Percentiles rank a stretch among this genome's conserved stretches.
phyloP scores from a whole-genome alignment of 2,329 filamentous ascomycete species.

The Diplodia scrobiculata region DNA sequence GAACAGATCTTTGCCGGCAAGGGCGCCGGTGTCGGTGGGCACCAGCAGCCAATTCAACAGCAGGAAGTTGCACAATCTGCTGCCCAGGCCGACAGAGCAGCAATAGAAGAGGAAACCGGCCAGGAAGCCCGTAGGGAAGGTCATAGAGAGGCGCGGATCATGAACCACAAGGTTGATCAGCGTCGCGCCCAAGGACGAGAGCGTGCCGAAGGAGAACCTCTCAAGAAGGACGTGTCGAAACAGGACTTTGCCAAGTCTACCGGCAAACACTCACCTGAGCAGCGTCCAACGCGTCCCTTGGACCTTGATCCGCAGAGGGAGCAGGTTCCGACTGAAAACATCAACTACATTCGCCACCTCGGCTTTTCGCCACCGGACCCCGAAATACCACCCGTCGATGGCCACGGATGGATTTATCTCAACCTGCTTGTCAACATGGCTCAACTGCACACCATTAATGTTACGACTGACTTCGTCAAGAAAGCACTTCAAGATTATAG shows the following conservation, averaged over 20 bases:
- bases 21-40: constrained; percentile 46
- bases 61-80: constrained; percentile 61
- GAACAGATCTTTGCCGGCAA: constrained; percentile 83
- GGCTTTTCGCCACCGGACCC: constrained; percentile 64
- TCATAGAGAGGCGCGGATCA: constrained; percentile 51
- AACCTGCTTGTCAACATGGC: constrained; percentile 80
- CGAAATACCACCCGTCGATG: constrained; percentile 47
- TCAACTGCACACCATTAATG: constrained; percentile 81
- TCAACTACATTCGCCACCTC: constrained; percentile 76
- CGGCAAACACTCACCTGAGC: constrained; percentile 57
- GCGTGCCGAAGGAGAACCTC: background rate
- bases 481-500: constrained; percentile 70
- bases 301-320: constrained; percentile 78
- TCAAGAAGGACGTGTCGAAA: background rate
- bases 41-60: constrained; percentile 57
- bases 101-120: constrained; percentile 45
- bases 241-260: constrained; percentile 2
- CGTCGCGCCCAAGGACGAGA: background rate
- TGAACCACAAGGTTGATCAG: constrained; percentile 33
- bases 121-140: constrained; percentile 45
- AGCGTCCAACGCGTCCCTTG: constrained; percentile 73
- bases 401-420: constrained; percentile 80
- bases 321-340: constrained; percentile 74
- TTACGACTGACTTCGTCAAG: constrained; percentile 75
- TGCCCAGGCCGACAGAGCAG: constrained; percentile 50